Evolutionary conservation across 768 basidiomycete genomes (phyloP).

Genomic region (Collybiopsis luxurians): DNA sequence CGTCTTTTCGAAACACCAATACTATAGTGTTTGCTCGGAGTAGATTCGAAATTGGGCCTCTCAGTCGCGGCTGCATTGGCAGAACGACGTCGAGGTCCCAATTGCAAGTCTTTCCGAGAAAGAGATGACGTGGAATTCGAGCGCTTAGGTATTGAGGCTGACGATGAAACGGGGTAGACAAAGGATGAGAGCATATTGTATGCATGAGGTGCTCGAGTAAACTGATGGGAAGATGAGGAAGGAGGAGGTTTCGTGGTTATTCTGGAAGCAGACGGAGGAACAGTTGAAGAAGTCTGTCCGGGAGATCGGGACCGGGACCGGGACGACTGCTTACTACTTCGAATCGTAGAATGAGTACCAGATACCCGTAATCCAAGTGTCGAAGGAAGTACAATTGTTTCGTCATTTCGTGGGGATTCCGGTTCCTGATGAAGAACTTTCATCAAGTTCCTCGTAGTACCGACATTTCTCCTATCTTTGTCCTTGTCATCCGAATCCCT

Average conservation of each 20-base stretch:
- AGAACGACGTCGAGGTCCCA: slow-evolving; percentile 3
- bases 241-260: slow-evolving; percentile 23
- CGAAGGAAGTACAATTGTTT: slow-evolving; percentile 60
- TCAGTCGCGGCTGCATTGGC: slow-evolving; percentile 7
- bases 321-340: neutral
- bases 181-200: slow-evolving; percentile 63
- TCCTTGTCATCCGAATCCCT: slow-evolving; percentile 23
- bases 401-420: slow-evolving; percentile 18
- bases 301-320: slow-evolving; percentile 13
- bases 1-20: neutral
- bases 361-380: slow-evolving; percentile 62
- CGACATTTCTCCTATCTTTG: neutral
- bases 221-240: slow-evolving; percentile 25
- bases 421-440: neutral
- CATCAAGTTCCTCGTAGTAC: neutral
- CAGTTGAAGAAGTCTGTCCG: slow-evolving; percentile 15
- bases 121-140: slow-evolving; percentile 6
- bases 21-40: neutral
- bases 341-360: slow-evolving; percentile 16
- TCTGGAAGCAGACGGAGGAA: neutral
- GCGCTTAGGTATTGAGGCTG: slow-evolving; percentile 11
- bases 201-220: slow-evolving; percentile 51
- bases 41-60: slow-evolving; percentile 1
- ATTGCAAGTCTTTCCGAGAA: neutral
- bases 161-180: slow-evolving; percentile 31